Percentiles rank a stretch among this genome's conserved stretches.
Evolutionary conservation across 495 filamentous ascomycete genomes (phyloP).

Genomic region (Lasiosphaeria ovina): DNA sequence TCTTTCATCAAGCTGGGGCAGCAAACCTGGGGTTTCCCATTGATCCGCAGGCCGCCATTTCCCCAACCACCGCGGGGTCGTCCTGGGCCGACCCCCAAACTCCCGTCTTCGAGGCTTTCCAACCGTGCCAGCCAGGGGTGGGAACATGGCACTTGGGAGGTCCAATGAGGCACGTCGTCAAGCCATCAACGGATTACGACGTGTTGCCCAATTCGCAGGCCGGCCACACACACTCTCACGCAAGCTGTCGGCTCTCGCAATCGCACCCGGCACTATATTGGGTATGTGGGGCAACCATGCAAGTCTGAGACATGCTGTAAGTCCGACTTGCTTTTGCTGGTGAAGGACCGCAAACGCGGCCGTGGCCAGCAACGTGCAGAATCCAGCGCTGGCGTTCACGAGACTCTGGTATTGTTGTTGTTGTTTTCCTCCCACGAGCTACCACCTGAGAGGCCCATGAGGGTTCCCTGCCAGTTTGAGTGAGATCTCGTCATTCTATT

Average conservation of each 20-base stretch:
- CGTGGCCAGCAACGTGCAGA: not conserved
- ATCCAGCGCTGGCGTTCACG: not conserved
- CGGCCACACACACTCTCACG: not conserved
- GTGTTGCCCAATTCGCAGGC: not conserved
- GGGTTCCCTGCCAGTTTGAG: too few relatives aligned
- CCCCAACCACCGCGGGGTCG: conserved; percentile 6
- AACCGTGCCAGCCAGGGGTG: not conserved
- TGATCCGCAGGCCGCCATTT: conserved; percentile 19
- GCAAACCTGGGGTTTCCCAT: conserved; percentile 11
- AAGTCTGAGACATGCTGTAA: conserved; percentile 19
- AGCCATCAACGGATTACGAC: not conserved
- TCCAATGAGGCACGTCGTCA: not conserved
- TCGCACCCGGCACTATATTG: conserved; percentile 8
- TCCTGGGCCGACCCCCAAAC: too few relatives aligned
- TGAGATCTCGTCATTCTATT: not conserved
- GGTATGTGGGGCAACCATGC: conserved; percentile 16
- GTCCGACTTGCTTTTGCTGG: conserved; percentile 1
- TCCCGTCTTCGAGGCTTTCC: too few relatives aligned
- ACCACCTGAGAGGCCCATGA: too few relatives aligned
- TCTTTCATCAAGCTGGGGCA: conserved; percentile 27
- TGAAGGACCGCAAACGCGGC: conserved; percentile 8
- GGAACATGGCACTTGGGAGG: conserved; percentile 4
- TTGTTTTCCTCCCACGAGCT: too few relatives aligned
- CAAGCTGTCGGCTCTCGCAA: conserved; percentile 3
- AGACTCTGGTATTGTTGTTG: too few relatives aligned